Evolutionary conservation across 345 rosid species (phyloP).

Genomic region (Eutrema heterophyllum): DNA sequence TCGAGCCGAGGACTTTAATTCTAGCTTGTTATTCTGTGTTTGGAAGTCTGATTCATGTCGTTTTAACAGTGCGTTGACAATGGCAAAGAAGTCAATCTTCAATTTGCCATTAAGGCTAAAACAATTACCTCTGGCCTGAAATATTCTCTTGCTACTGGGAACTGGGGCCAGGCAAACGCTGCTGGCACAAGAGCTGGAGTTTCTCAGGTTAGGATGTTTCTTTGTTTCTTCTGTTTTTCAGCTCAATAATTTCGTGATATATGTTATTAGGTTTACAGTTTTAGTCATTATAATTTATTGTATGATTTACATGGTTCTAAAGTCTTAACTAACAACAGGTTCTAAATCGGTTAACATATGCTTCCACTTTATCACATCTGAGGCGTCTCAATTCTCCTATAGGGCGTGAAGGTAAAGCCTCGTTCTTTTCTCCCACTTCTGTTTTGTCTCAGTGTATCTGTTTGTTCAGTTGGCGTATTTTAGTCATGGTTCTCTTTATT

Average conservation of each 20-base stretch:
- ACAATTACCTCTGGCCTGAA: conserved; percentile 97
- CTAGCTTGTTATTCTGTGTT: conserved; percentile 15
- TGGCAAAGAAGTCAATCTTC: conserved; percentile 96
- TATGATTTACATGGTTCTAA: conserved; percentile 2
- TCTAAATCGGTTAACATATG: conserved; percentile 90
- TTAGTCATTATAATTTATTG: neutral
- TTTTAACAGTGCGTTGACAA: conserved; percentile 78
- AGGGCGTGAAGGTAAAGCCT: conserved; percentile 87
- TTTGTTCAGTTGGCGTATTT: neutral
- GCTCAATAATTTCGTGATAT: neutral
- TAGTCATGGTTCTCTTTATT: neutral
- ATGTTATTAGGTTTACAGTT: conserved; percentile 5
- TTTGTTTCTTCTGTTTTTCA: neutral
- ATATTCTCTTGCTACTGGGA: conserved; percentile 97
- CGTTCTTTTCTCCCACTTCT: conserved; percentile 10
- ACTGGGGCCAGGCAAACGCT: conserved; percentile 99
- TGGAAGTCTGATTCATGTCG: conserved; percentile 12
- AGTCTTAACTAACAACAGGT: conserved; percentile 42
- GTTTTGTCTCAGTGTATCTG: neutral
- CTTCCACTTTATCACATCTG: conserved; percentile 92
- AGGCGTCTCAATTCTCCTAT: conserved; percentile 97
- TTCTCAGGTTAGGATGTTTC: conserved; percentile 62
- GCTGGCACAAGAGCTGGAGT: conserved; percentile 99
- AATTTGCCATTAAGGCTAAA: conserved; percentile 94
- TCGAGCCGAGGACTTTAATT: neutral